phyloP scores from a whole-genome alignment of 495 filamentous ascomycete genomes.

The Aspergillus conjunctus region DNA sequence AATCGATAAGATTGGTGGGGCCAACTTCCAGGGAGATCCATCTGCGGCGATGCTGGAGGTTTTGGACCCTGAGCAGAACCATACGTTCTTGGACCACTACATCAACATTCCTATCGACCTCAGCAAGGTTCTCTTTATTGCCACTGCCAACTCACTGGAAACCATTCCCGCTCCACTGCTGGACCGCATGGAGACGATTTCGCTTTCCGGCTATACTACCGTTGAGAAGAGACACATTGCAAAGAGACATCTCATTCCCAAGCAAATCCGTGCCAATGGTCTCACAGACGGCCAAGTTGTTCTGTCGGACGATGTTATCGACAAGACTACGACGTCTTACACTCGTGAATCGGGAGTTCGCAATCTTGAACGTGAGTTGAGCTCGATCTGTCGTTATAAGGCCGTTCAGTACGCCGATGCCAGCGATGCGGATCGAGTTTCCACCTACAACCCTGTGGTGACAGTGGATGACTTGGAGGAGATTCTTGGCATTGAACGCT shows the following conservation, averaged over 20 bases:
- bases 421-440: conserved; percentile 69
- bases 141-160: conserved; percentile 95
- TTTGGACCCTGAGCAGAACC: conserved; percentile 96
- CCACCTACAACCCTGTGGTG: conserved; percentile 74
- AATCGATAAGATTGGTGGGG: conserved; percentile 94
- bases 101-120: conserved; percentile 95
- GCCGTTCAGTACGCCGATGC: conserved; percentile 93
- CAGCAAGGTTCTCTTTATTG: conserved; percentile 96
- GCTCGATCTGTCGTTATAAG: conserved; percentile 91
- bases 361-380: conserved; percentile 93
- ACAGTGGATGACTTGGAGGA: conserved; percentile 78
- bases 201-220: conserved; percentile 92
- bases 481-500: conserved; percentile 91
- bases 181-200: conserved; percentile 95
- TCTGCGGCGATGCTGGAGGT: conserved; percentile 99
- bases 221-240: conserved; percentile 98
- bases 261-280: conserved; percentile 84
- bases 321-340: conserved; percentile 93
- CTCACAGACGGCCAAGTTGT: conserved; percentile 71
- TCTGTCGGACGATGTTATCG: conserved; percentile 79
- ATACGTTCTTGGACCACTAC: conserved; percentile 94
- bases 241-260: conserved; percentile 87
- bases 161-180: conserved; percentile 94
- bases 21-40: conserved; percentile 94
- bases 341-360: conserved; percentile 98